These are phyloP conservation scores for Trypanosoma grayi DNA, from an alignment of 208 protist species.

Conservation along the genomic window DNA sequence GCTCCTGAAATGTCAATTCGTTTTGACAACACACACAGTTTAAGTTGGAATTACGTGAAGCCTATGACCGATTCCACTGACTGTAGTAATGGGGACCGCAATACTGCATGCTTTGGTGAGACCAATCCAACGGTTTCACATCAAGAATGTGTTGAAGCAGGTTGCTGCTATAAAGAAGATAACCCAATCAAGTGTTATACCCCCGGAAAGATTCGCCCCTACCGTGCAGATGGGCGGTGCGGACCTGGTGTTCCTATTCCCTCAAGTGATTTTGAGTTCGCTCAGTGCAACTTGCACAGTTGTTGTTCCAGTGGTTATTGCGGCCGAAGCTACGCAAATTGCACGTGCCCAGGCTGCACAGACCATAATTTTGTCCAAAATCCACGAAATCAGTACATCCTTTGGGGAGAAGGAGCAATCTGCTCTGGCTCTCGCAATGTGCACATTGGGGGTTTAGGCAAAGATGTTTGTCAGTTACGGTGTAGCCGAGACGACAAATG, in stretches of 20 bases:
- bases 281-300: conserved; percentile 7
- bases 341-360: conserved; percentile 5
- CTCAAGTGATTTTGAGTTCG: conserved; percentile 7
- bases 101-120: not conserved
- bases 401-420: conserved; percentile 4
- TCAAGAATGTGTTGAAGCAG: conserved; percentile 5
- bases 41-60: conserved; percentile 18
- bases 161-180: conserved; percentile 8
- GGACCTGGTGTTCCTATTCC: not conserved
- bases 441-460: not conserved
- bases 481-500: conserved; percentile 8
- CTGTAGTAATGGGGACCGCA: not conserved
- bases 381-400: conserved; percentile 6
- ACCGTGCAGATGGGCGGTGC: conserved; percentile 1
- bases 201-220: not conserved
- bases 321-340: conserved; percentile 9
- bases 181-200: conserved; percentile 9
- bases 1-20: conserved; percentile 11
- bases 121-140: not conserved
- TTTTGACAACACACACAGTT: conserved; percentile 12
- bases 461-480: conserved; percentile 6
- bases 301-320: conserved; percentile 10
- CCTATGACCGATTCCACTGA: not conserved
- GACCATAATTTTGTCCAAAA: conserved; percentile 11
- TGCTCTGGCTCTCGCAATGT: conserved; percentile 3